A percentile compares a stretch with the other conserved stretches of the same genome.
Evolutionary conservation across 1,139 yeast genomes (phyloP).

Genomic region (Trichomonascaceae sp.): DNA sequence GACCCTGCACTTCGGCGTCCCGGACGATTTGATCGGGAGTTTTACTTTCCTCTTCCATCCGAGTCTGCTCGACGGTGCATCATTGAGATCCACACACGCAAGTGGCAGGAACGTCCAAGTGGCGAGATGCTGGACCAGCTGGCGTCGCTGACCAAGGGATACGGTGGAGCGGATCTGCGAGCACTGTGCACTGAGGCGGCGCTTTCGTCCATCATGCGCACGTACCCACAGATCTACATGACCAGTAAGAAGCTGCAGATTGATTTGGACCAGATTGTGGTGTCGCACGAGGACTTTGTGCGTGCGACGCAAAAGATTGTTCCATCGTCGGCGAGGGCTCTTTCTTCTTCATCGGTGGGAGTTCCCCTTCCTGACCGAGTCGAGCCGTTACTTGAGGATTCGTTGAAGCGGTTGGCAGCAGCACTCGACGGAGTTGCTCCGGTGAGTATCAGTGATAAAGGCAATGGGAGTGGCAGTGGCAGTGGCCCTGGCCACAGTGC

Average conservation of each 20-base stretch:
- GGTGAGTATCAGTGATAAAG: too few relatives aligned
- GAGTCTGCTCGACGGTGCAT: slow-evolving; percentile 65
- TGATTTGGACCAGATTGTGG: slow-evolving; percentile 58
- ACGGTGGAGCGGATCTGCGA: slow-evolving; percentile 95
- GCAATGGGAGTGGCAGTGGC: too few relatives aligned
- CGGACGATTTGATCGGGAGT: slow-evolving; percentile 94
- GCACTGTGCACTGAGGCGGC: slow-evolving; percentile 97
- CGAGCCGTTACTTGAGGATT: slow-evolving; percentile 43
- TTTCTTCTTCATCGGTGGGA: slow-evolving; percentile 56
- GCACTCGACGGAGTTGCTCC: slow-evolving; percentile 55
- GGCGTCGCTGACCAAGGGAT: slow-evolving; percentile 81
- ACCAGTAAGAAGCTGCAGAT: slow-evolving; percentile 63
- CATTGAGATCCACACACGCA: slow-evolving; percentile 69
- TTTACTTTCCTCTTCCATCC: slow-evolving; percentile 90
- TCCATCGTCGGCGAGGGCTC: slow-evolving; percentile 71
- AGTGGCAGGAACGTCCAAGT: slow-evolving; percentile 70
- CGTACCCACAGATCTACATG: slow-evolving; percentile 84
- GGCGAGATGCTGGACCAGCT: slow-evolving; percentile 48
- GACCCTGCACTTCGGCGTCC: slow-evolving; percentile 97
- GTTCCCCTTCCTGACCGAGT: slow-evolving; percentile 70
- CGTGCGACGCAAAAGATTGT: slow-evolving; percentile 74
- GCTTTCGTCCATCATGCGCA: slow-evolving; percentile 75
- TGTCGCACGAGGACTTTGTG: slow-evolving; percentile 79
- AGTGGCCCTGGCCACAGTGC: too few relatives aligned
- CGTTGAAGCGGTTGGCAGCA: slow-evolving; percentile 34